Conservation (phyloP, 2,329 filamentous ascomycete genomes). For the Alternaria consortialis region DNA sequence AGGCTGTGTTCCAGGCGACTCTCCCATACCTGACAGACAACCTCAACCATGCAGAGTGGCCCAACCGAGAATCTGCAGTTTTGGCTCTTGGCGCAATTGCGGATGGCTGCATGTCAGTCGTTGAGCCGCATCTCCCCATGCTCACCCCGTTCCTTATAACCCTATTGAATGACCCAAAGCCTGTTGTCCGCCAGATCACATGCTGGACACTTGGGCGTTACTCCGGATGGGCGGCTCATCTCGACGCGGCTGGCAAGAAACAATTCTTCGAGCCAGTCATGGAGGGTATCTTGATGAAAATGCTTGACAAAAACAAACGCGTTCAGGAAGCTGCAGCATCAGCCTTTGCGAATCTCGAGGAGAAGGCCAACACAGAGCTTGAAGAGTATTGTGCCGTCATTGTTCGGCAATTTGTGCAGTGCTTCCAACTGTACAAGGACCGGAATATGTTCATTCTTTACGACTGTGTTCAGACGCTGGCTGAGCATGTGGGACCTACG, state of each 20-base stretch:
- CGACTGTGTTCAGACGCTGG: conserved; percentile 96
- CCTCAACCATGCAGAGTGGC: conserved; percentile 88
- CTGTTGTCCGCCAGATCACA: conserved; percentile 93
- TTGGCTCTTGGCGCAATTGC: conserved; percentile 93
- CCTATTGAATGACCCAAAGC: conserved; percentile 82
- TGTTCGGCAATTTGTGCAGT: conserved; percentile 88
- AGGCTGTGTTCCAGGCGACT: conserved; percentile 88
- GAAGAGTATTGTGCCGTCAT: conserved; percentile 90
- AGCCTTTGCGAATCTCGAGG: conserved; percentile 94
- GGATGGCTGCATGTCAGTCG: conserved; percentile 89
- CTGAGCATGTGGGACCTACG: conserved; percentile 85
- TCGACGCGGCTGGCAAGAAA: conserved; percentile 73
- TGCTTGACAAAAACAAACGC: conserved; percentile 97
- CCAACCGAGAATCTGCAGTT: conserved; percentile 90
- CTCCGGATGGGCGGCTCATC: conserved; percentile 86
- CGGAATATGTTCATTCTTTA: conserved; percentile 99
- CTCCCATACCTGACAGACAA: conserved; percentile 92
- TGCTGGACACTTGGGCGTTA: conserved; percentile 97
- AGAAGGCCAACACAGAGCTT: conserved; percentile 83
- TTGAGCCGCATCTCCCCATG: conserved; percentile 88
- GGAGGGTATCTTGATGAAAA: conserved; percentile 91
- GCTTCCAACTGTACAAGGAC: conserved; percentile 92
- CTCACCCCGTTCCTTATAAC: conserved; percentile 90
- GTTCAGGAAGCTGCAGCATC: conserved; percentile 97
- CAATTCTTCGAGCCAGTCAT: conserved; percentile 94